Conservation (phyloP, 2,329 filamentous ascomycete genomes). For the Aspergillus novoparasiticus region DNA sequence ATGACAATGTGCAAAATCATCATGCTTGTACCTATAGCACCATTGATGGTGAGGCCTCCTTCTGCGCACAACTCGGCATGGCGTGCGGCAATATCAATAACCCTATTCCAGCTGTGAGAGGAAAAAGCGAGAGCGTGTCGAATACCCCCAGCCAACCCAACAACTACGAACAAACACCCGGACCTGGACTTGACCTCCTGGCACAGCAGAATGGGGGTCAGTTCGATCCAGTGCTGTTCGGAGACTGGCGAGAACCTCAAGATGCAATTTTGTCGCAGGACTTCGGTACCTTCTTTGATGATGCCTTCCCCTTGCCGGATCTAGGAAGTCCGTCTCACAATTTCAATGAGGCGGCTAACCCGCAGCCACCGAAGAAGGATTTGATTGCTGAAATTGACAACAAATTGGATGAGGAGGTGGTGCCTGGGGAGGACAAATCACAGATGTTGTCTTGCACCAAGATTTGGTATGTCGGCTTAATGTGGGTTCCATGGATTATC, state of each 20-base stretch:
- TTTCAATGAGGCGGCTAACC: constrained; percentile 38
- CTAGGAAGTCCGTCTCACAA: constrained; percentile 80
- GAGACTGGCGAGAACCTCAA: constrained; percentile 87
- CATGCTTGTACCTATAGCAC: constrained; percentile 33
- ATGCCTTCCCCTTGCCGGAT: constrained; percentile 76
- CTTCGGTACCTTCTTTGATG: constrained; percentile 73
- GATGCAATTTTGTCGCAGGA: constrained; percentile 73
- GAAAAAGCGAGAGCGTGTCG: constrained; percentile 34
- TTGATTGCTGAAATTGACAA: constrained; percentile 77
- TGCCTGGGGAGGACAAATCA: constrained; percentile 61
- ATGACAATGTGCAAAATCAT: constrained; percentile 25
- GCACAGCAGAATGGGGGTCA: constrained; percentile 78
- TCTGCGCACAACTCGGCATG: constrained; percentile 48
- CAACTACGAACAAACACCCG: constrained; percentile 23
- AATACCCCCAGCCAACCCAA: constrained; percentile 28
- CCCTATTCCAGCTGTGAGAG: constrained; percentile 43
- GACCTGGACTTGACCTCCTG: constrained; percentile 63
- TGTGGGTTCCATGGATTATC: background rate
- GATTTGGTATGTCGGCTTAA: constrained; percentile 72
- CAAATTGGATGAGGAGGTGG: constrained; percentile 66
- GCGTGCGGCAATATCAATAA: constrained; percentile 50
- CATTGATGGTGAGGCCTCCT: constrained; percentile 47
- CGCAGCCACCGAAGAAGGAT: constrained; percentile 60
- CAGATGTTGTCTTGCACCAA: constrained; percentile 82
- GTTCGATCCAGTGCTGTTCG: constrained; percentile 90